Conservation (phyloP, 805 yeast genomes). For the Starmerella gropengiesseri region DNA sequence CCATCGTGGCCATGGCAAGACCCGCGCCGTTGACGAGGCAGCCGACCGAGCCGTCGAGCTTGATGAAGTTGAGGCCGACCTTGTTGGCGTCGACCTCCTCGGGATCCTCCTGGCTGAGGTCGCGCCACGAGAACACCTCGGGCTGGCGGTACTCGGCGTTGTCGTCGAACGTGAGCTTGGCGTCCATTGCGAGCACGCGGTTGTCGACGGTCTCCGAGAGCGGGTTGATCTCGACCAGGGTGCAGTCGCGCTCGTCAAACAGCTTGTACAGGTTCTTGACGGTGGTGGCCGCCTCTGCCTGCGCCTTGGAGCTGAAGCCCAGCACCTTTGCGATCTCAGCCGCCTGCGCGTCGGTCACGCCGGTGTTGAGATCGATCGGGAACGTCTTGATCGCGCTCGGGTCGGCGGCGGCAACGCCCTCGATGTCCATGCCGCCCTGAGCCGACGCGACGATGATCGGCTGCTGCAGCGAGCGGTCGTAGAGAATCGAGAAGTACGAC, state of each 20-base stretch:
- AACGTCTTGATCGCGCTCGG: slow-evolving; percentile 89
- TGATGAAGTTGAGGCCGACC: slow-evolving; percentile 88
- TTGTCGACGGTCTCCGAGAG: slow-evolving; percentile 84
- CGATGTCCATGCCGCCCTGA: slow-evolving; percentile 99
- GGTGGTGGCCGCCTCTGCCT: slow-evolving; percentile 77
- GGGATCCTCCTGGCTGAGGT: slow-evolving; percentile 92
- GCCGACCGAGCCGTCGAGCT: slow-evolving; percentile 97
- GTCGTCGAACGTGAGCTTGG: slow-evolving; percentile 96
- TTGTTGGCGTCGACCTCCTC: slow-evolving; percentile 89
- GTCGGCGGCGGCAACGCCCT: slow-evolving; percentile 86
- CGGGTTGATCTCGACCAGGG: slow-evolving; percentile 98
- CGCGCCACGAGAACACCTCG: slow-evolving; percentile 95
- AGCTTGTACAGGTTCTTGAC: slow-evolving; percentile 80
- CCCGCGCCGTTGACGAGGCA: slow-evolving; percentile 99
- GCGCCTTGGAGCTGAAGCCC: slow-evolving; percentile 70
- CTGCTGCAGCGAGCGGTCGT: slow-evolving; percentile 84
- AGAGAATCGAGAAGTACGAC: slow-evolving; percentile 85
- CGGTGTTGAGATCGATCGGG: slow-evolving; percentile 63
- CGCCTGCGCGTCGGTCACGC: slow-evolving; percentile 72
- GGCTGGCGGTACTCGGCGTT: slow-evolving; percentile 90
- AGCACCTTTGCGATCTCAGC: slow-evolving; percentile 62
- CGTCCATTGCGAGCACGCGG: slow-evolving; percentile 95
- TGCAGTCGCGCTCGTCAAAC: slow-evolving; percentile 84
- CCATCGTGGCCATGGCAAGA: slow-evolving; percentile 99
- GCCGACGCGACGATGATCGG: slow-evolving; percentile 93